These are phyloP conservation scores for Neurospora africana DNA, from an alignment of 495 filamentous ascomycete genomes.

Conservation along the genomic window DNA sequence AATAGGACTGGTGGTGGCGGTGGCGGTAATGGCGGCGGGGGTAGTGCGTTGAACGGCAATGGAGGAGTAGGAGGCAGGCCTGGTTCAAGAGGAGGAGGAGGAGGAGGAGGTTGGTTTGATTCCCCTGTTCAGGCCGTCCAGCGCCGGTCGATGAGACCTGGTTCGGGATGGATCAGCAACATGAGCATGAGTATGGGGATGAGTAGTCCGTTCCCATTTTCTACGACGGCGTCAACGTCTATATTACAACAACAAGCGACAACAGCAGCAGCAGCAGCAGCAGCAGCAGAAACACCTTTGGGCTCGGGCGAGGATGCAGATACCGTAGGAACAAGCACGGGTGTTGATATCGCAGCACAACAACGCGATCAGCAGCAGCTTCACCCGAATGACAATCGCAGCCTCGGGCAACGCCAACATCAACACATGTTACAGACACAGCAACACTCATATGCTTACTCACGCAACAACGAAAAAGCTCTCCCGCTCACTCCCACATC, in stretches of 20 bases:
- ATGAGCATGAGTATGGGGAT: background rate
- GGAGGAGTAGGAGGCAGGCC: background rate
- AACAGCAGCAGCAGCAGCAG: background rate
- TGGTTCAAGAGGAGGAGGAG: background rate
- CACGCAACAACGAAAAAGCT: constrained; percentile 12
- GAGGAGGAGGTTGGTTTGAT: background rate
- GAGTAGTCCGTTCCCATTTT: background rate
- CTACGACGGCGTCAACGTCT: background rate
- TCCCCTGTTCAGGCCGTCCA: background rate
- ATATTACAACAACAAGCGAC: background rate
- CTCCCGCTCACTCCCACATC: constrained; percentile 31
- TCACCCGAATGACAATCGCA: background rate
- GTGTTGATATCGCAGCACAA: background rate
- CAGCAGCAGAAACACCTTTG: background rate
- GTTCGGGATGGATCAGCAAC: background rate
- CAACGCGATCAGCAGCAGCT: background rate
- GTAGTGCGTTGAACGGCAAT: background rate
- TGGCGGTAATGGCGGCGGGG: constrained; percentile 1
- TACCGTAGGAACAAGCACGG: background rate
- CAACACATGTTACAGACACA: background rate
- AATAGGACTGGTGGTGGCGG: constrained; percentile 29
- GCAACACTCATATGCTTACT: constrained; percentile 1
- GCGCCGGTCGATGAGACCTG: background rate
- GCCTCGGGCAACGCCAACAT: background rate
- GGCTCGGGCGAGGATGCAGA: background rate